Base-by-base conservation (phyloP, 1,139 yeast species). In the Hyphopichia wangnamkhiaoensis region DNA sequence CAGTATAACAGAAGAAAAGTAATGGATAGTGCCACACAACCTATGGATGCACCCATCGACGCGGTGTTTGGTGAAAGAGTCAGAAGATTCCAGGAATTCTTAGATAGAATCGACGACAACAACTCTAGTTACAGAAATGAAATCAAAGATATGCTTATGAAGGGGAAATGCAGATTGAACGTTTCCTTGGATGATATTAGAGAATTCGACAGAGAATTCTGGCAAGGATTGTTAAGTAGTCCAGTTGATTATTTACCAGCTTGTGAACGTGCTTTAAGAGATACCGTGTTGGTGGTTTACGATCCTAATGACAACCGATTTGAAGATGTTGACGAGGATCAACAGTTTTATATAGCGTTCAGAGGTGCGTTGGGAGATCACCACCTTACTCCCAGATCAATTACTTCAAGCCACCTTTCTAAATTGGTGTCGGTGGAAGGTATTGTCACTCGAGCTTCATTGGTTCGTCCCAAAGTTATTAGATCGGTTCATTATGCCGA, bases 401-500 rank as follows among this genome's bases (percentile, higher is more conserved):
- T 94, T 45, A 80, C 83, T 45, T 84, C 98, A 2, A 65, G 74
- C 14, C 85, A 81, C 49, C 70, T 93, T 39, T 89, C 95, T 36
- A 84, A 84, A 54, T 71, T 93, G 76, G 82, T 93, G 27, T 85
- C 96, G 1, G 74, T 94, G 27, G 98, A 93, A 65, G 99, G 99
- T 41, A 93, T 93, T 53, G 96, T 93, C 15, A 93, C 98, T 2
- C 75, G 95, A 47, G 93, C 96, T 31, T 90, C 98, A 1, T 71
- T 93, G 45, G 95, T 93, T 33, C 79, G 98, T 45, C 98, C 98
- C 24, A 93, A 93, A 59, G 79, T 93, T 40, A 79, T 90, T 35
- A 77, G 96, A 53, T 89, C 97, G 2, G 97, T 94, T 27, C 98
- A 93, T 65, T 93, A 87, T 60, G 91, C 95, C 43, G 96, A 90